Conservation (phyloP, 345 rosid genomes). For the Bruguiera sexangula region DNA sequence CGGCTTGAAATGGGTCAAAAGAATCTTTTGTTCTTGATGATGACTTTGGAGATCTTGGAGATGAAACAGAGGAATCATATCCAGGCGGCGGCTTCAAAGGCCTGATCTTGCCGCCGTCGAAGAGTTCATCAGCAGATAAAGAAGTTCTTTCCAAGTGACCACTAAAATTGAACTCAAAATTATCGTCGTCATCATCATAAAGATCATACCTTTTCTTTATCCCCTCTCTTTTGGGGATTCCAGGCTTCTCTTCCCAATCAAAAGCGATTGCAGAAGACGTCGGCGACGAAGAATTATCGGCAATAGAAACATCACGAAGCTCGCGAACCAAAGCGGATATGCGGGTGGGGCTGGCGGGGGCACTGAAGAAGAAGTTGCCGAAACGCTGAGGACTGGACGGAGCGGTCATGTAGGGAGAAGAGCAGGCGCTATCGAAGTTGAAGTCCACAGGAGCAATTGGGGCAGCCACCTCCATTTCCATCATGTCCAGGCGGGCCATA, state of each 20-base stretch:
- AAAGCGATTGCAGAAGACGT: not conserved
- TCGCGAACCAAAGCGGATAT: slow-evolving; percentile 21
- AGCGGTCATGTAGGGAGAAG: slow-evolving; percentile 95
- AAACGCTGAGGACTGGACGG: slow-evolving; percentile 85
- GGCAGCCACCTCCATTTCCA: slow-evolving; percentile 49
- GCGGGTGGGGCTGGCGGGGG: slow-evolving; percentile 69
- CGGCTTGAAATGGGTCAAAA: slow-evolving; percentile 35
- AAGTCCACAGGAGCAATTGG: slow-evolving; percentile 44
- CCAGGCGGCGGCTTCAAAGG: slow-evolving; percentile 57
- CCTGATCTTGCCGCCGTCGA: slow-evolving; percentile 78
- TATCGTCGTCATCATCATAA: slow-evolving; percentile 11
- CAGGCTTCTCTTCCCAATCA: slow-evolving; percentile 4
- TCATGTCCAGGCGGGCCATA: slow-evolving; percentile 14
- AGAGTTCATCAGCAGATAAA: slow-evolving; percentile 86
- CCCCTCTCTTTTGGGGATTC: slow-evolving; percentile 24
- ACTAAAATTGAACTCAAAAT: slow-evolving; percentile 78
- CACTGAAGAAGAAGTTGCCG: slow-evolving; percentile 56
- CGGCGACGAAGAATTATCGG: not conserved
- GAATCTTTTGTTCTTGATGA: slow-evolving; percentile 36
- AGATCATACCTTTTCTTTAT: not conserved
- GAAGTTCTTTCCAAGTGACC: slow-evolving; percentile 65
- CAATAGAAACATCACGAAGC: not conserved
- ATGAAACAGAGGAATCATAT: slow-evolving; percentile 29
- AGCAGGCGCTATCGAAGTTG: slow-evolving; percentile 73
- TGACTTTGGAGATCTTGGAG: slow-evolving; percentile 41